phyloP scores from a whole-genome alignment of 208 protist genomes.

The Leptomonas seymouri region DNA sequence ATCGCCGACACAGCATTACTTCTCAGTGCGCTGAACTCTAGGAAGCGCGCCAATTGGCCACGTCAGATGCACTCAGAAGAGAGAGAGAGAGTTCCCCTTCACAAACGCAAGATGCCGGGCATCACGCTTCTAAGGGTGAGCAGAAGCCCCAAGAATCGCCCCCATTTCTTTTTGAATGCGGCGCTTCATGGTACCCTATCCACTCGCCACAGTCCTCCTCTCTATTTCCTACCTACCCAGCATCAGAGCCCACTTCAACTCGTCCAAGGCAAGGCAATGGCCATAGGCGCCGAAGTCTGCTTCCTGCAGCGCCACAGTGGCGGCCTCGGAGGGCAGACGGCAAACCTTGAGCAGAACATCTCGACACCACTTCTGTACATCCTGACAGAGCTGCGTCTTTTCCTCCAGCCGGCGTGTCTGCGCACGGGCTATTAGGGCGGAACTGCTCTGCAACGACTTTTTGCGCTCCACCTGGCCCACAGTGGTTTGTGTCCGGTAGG shows the following conservation, averaged over 20 bases:
- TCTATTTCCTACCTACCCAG: slow-evolving; percentile 30
- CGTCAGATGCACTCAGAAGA: too few species aligned
- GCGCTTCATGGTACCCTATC: neutral
- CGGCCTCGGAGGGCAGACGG: slow-evolving; percentile 20
- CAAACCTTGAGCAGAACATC: slow-evolving; percentile 69
- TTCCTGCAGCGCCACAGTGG: slow-evolving; percentile 31
- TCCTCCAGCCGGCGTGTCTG: slow-evolving; percentile 19
- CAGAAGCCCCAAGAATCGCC: too few species aligned
- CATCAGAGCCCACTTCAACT: slow-evolving; percentile 72
- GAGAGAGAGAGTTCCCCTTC: too few species aligned
- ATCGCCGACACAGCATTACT: too few species aligned
- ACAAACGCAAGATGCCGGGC: too few species aligned
- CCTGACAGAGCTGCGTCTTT: slow-evolving; percentile 41
- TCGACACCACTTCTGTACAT: slow-evolving; percentile 58
- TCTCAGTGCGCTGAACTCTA: too few species aligned
- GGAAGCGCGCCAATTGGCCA: too few species aligned
- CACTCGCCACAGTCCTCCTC: neutral
- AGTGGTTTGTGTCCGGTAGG: slow-evolving; percentile 23
- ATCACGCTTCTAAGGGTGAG: too few species aligned
- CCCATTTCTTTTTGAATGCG: neutral
- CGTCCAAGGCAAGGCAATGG: slow-evolving; percentile 61
- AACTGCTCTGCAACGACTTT: slow-evolving; percentile 19
- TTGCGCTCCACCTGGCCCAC: slow-evolving; percentile 22
- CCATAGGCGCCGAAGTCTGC: slow-evolving; percentile 71
- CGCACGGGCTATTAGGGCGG: slow-evolving; percentile 19